Base-by-base conservation (phyloP, 2,329 filamentous ascomycete species). In the Scedosporium minutisporum region DNA sequence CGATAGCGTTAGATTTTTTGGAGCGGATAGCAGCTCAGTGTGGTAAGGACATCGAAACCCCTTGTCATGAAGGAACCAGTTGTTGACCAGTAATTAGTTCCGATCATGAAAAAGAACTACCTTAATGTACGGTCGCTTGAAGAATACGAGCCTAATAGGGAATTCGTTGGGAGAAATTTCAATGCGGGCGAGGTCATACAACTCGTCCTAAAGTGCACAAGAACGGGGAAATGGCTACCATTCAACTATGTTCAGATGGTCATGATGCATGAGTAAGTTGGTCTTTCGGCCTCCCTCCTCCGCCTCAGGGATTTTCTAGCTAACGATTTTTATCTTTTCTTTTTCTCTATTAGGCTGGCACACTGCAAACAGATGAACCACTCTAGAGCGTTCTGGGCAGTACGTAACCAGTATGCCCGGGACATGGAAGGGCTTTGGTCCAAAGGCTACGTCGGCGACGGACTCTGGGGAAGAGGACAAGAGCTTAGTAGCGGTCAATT, bases 341-440 rank as follows among this genome's bases (percentile, higher is more conserved):
- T 29, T 3, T 68, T 64, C n/a, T 10, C n/a, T 21, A 0, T n/a
- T 25, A 80, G 80, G 70, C 78, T 96, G 33, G 91, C 91, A 3
- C 91, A 96, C 73, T 93, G 89, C 79, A 89, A 90, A 73, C 88
- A 96, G 71, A 96, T 96, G 92, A 96, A 96, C 72, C 91, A 96
- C 71, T 88, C 86, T 1, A 82, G 84, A 62, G 85, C 84, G 2
- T 96, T 96, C 69, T 96, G 91, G 91, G 82, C 83, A 9, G 87
- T 93, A 18, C 80, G 91, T 57, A 89, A 95, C 72, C 75, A 78
- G 51, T 95, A 89, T 70, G 87, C 89, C 1, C 80, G 79, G 7
- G 82, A 91, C 62, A 86, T 96, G 83, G 83, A 86, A 65, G 78
- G 67, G 1, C 76, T 96, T 1, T 95, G 90, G 89, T 73, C 73